A percentile compares a stretch with the other conserved stretches of the same genome.
These are phyloP conservation scores for Chamaecyparis obtusa DNA, from an alignment of 75 land plant species.

Conservation along the genomic window DNA sequence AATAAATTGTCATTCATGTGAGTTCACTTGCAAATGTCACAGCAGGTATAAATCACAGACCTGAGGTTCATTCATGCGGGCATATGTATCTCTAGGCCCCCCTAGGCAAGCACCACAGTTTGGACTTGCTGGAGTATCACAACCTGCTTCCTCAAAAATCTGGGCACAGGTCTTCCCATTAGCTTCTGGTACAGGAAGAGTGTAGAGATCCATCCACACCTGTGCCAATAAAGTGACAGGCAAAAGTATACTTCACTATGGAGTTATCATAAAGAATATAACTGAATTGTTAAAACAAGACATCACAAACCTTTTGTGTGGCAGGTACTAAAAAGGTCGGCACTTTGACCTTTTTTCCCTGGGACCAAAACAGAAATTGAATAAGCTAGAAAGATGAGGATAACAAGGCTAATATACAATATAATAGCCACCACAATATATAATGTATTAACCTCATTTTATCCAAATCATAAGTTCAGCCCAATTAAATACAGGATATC, in stretches of 20 bases:
- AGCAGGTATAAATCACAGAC: slow-evolving; percentile 22
- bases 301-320: slow-evolving; percentile 74
- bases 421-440: background rate
- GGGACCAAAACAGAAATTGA: slow-evolving; percentile 5
- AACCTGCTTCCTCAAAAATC: slow-evolving; percentile 97
- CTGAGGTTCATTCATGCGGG: slow-evolving; percentile 92
- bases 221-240: slow-evolving; percentile 12
- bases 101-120: slow-evolving; percentile 96
- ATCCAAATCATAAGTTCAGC: background rate
- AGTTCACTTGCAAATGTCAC: background rate
- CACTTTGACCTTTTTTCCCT: slow-evolving; percentile 93
- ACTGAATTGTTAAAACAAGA: background rate
- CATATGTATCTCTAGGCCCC: slow-evolving; percentile 95
- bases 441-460: background rate
- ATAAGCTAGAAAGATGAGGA: background rate
- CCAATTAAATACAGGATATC: background rate
- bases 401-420: background rate
- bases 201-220: slow-evolving; percentile 96
- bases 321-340: slow-evolving; percentile 97
- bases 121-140: slow-evolving; percentile 92
- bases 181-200: slow-evolving; percentile 80
- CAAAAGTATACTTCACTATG: background rate
- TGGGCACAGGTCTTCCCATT: slow-evolving; percentile 95
- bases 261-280: background rate
- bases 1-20: background rate